Base-by-base conservation (phyloP, 352 stramenopile species). In the Pythium dissotocum region DNA sequence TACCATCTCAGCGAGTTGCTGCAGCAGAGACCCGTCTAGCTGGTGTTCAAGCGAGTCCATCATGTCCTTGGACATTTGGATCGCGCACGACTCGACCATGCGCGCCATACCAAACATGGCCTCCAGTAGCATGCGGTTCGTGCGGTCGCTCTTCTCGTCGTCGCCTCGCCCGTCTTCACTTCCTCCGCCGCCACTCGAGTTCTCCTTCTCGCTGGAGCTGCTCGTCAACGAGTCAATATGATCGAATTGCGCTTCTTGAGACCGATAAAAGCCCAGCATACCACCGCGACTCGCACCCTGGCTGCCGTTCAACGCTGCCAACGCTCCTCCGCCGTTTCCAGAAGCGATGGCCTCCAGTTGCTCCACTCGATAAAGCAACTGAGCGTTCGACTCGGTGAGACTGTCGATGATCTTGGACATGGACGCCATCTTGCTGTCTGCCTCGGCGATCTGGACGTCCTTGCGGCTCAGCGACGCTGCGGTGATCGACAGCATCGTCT, bases 21-120 rank as follows among this genome's bases (percentile, higher is more conserved):
- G 62, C 9, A 75, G 63, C 58, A 76, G 57, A 26, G 69, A 61
- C 51, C 86, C 86, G 44, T 94, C 86, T 13, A 90, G 73, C 51
- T 94, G 86, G 48, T 80, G 80, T 65, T 93, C 84, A 26, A 94
- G 81, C 18, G 84, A 89, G 62, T 94, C 86, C 79, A 94, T 90
- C 59, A 80, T 77, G 40, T 92, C 86, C 63, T 91, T 94, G 32
- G 82, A 80, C 75, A 90, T 87, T 57, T 94, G 86, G 59, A 94
- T 94, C n/a, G 85, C 79, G 42, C 80, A 86, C 30, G 84, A 86
- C 69, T 94, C 86, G 67, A 94, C 86, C 83, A 93, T 93, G 4
- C 86, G 83, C 21, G 86, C 86, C 86, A 94, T 94, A 14, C 80
- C 86, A 56, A 93, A 91, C 76, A 94, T 78, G 13, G 82, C 90